Base-by-base conservation (phyloP, 78 protist species). In the Dictyostelium citrinum region DNA sequence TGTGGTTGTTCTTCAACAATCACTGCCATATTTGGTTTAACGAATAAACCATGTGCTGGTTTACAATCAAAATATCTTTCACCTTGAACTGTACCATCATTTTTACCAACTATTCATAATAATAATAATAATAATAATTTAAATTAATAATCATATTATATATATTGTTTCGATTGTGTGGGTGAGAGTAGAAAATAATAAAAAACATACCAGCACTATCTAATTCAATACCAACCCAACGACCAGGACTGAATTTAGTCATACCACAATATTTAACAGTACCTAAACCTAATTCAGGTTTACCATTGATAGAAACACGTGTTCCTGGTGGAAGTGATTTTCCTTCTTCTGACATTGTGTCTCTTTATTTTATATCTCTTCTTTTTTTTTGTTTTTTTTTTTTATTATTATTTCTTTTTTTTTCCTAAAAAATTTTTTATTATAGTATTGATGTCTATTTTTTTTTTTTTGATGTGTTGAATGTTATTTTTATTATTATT, bases 161-260 rank as follows among this genome's bases (percentile, higher is more conserved):
- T 5, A 39, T 39, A 7, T 3, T 3, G 43, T 3, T 1, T 5
- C 5, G 43, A 1, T 39, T 39, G 43, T 39, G 43, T 39, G 43
- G 5, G 22, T 7, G 5, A 74, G 2, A 6, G 5, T 22, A 74
- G 2, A 20, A 6, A 43, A 74, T 20, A 74, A 22, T 10, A 31
- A 35, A 29, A 16, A 17, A 60, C 81, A 9, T 60, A 84, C 90
- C 51, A 9, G 96, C 85, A 27, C 3, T 61, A 51, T 95, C 96
- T 12, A 95, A 74, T 37, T 95, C 96, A 10, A 95, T 64, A 51
- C 96, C 96, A 43, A 95, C 96, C 96, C 96, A 95, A 37, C 86
- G 51, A 37, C 96, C 96, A 3, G 78, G 58, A 45, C 84, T 51
- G 75, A 95, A 95, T 79, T 79, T 90, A 31, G 96, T 83, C 78